These are phyloP conservation scores for Nitzschia sp. DNA, from an alignment of 108 stramenopile genomes.

Conservation along the genomic window DNA sequence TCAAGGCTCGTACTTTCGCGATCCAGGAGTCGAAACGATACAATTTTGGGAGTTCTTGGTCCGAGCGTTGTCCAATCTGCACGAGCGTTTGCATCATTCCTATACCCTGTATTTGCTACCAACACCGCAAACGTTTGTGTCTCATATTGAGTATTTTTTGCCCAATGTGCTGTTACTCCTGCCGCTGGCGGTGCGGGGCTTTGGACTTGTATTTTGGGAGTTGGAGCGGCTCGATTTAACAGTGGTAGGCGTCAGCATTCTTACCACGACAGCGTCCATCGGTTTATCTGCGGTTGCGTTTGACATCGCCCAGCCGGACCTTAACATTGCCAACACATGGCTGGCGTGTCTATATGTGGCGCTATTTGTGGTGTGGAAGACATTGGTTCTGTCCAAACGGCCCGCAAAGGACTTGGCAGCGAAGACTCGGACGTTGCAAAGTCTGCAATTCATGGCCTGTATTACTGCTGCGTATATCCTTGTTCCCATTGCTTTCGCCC, in stretches of 20 bases:
- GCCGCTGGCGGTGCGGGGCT: constrained; percentile 70
- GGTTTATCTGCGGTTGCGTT: background rate
- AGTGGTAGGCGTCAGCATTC: constrained; percentile 30
- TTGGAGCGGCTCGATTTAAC: constrained; percentile 48
- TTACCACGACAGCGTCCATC: constrained; percentile 12
- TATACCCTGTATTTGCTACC: constrained; percentile 77
- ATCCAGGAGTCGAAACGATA: constrained; percentile 46
- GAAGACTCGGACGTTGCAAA: constrained; percentile 4
- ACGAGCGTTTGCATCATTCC: constrained; percentile 89
- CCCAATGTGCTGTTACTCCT: constrained; percentile 72
- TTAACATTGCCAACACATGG: constrained; percentile 6
- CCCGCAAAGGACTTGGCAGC: background rate
- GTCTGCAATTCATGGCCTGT: constrained; percentile 67
- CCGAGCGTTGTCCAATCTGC: constrained; percentile 76
- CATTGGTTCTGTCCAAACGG: background rate
- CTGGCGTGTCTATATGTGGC: constrained; percentile 4
- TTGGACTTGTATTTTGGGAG: constrained; percentile 56
- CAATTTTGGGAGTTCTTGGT: constrained; percentile 61
- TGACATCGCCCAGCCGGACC: background rate
- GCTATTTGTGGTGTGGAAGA: constrained; percentile 14
- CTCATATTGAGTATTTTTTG: constrained; percentile 82
- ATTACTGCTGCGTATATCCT: constrained; percentile 62
- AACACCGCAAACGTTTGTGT: constrained; percentile 70
- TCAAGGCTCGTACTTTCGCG: constrained; percentile 7
- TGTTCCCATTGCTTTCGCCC: constrained; percentile 70